phyloP scores from a whole-genome alignment of 148 eudicot species.

The Silene uniflora region DNA sequence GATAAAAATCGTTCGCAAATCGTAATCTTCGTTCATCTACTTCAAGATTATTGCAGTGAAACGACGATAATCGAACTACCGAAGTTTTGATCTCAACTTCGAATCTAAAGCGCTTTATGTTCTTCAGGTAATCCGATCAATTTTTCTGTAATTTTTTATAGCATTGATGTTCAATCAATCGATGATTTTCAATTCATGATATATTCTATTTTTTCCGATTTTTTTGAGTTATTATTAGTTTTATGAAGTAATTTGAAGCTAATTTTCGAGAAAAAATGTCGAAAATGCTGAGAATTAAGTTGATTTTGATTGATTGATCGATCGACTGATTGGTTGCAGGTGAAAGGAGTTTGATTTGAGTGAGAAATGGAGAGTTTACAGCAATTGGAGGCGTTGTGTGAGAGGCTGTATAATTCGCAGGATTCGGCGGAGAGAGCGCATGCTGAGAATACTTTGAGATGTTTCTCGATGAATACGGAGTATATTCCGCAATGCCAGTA shows the following conservation, averaged over 20 bases:
- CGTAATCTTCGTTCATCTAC: neutral
- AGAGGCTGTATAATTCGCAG: slow-evolving; percentile 90
- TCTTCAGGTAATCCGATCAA: slow-evolving; percentile 24
- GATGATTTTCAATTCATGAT: neutral
- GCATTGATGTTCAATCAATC: neutral
- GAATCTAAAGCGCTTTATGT: neutral
- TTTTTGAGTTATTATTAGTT: neutral
- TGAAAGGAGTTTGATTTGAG: slow-evolving; percentile 14
- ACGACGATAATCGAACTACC: neutral
- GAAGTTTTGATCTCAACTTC: slow-evolving; percentile 18
- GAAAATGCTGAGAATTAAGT: neutral
- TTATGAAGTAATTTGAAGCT: slow-evolving; percentile 5
- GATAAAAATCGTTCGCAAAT: neutral
- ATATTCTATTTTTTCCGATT: neutral
- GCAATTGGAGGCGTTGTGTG: slow-evolving; percentile 85
- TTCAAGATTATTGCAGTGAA: neutral
- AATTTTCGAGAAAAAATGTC: neutral
- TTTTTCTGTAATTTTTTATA: neutral
- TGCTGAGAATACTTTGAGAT: slow-evolving; percentile 84
- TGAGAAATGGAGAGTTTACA: slow-evolving; percentile 74
- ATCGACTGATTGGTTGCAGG: slow-evolving; percentile 11
- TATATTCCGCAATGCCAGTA: slow-evolving; percentile 91
- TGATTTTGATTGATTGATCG: slow-evolving; percentile 13
- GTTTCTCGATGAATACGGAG: slow-evolving; percentile 73
- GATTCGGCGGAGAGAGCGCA: slow-evolving; percentile 88